Percentiles rank a stretch among this genome's conserved stretches.
These are phyloP conservation scores for Lactarius sanguifluus DNA, from an alignment of 768 basidiomycete species.

Conservation along the genomic window DNA sequence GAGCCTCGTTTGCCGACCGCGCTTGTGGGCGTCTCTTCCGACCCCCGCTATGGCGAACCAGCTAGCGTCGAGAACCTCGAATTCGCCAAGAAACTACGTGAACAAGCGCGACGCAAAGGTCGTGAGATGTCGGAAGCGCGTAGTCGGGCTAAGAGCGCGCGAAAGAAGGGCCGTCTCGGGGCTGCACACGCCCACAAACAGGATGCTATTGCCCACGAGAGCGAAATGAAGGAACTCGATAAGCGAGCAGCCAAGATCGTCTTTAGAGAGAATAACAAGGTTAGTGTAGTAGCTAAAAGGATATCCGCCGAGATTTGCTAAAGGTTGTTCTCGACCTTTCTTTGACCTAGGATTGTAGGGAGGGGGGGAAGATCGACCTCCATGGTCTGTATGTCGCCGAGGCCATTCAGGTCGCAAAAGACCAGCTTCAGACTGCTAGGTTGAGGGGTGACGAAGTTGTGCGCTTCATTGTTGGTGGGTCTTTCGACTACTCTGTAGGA, in stretches of 20 bases:
- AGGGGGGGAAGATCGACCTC: conserved; percentile 7
- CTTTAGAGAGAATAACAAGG: conserved; percentile 20
- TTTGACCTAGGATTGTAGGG: not conserved
- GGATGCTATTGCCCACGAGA: not conserved
- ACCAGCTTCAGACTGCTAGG: not conserved
- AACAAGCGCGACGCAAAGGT: not conserved
- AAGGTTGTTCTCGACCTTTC: not conserved
- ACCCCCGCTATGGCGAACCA: not conserved
- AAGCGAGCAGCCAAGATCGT: conserved; percentile 7
- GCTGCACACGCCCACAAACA: not conserved
- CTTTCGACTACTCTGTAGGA: not conserved
- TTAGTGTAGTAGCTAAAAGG: not conserved
- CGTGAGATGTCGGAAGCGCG: not conserved
- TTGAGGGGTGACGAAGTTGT: not conserved
- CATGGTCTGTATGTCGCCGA: conserved; percentile 15
- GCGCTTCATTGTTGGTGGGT: conserved; percentile 22
- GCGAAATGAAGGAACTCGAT: not conserved
- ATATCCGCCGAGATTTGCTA: not conserved
- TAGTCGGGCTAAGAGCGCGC: conserved; percentile 8
- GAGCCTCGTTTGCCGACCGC: not conserved
- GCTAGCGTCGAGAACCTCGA: not conserved
- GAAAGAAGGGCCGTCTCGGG: not conserved
- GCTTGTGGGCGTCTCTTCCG: not conserved
- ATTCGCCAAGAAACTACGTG: conserved; percentile 2
- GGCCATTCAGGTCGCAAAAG: conserved; percentile 1